Percentiles rank a stretch among this genome's conserved stretches.
These are phyloP conservation scores for Monosporozyma yasuniensis DNA, from an alignment of 805 yeast genomes.

Conservation along the genomic window DNA sequence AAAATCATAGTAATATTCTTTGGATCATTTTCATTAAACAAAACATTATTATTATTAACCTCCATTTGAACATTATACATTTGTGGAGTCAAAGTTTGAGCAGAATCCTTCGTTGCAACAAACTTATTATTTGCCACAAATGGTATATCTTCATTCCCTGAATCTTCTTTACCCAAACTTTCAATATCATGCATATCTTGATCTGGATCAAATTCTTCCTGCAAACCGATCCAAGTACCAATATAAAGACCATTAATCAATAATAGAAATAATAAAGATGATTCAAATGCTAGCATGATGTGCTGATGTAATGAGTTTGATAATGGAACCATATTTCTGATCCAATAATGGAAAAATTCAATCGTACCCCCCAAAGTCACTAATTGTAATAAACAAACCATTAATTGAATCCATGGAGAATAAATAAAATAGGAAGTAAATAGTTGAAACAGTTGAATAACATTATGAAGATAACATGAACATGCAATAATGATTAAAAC, in stretches of 20 bases:
- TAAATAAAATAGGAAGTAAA: background rate
- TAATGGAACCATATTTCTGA: constrained; percentile 6
- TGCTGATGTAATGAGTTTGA: constrained; percentile 5
- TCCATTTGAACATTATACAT: constrained; percentile 1
- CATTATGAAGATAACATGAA: constrained; percentile 9
- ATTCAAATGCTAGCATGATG: constrained; percentile 14
- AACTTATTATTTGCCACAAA: constrained; percentile 11
- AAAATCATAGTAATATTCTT: background rate
- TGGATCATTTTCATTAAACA: background rate
- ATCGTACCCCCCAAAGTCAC: constrained; percentile 15
- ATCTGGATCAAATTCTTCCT: constrained; percentile 3
- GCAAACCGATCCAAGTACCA: constrained; percentile 6
- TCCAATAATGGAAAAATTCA: constrained; percentile 13
- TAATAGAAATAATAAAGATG: constrained; percentile 14
- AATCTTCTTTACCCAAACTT: background rate
- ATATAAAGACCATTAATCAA: constrained; percentile 17
- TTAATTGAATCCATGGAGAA: background rate
- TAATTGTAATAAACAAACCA: constrained; percentile 9
- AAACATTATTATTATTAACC: background rate
- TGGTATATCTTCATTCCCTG: background rate
- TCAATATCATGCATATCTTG: constrained; percentile 2
- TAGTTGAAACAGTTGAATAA: background rate
- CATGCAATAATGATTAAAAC: constrained; percentile 20
- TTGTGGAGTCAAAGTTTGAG: constrained; percentile 29
- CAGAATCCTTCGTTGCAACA: constrained; percentile 25